Percentiles rank a stretch among this genome's conserved stretches.
phyloP scores from a whole-genome alignment of 257 asterid species.

The Salvia rosmarinus region DNA sequence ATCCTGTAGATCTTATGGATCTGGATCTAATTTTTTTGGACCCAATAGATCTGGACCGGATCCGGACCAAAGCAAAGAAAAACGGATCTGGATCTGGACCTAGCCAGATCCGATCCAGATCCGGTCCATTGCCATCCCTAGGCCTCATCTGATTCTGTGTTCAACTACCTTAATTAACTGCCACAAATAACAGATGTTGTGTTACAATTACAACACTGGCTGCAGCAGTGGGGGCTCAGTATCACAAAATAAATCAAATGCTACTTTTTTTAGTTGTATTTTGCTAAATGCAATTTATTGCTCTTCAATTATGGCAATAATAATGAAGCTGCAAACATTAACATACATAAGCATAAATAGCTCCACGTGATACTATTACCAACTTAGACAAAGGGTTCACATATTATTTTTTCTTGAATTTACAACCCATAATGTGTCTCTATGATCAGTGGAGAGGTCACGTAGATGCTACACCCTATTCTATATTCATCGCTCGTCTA shows the following conservation, averaged over 20 bases:
- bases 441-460: too few relatives aligned
- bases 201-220: not conserved
- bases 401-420: not conserved
- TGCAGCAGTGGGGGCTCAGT: slow-evolving; percentile 23
- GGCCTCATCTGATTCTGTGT: not conserved
- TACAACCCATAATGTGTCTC: not conserved
- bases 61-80: too few relatives aligned
- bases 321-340: slow-evolving; percentile 24
- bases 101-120: too few relatives aligned
- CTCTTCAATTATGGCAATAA: slow-evolving; percentile 26
- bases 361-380: slow-evolving; percentile 18
- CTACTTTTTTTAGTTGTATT: slow-evolving; percentile 13
- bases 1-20: too few relatives aligned
- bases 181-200: slow-evolving; percentile 34
- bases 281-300: slow-evolving; percentile 4
- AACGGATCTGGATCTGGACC: too few relatives aligned
- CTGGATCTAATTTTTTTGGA: too few relatives aligned
- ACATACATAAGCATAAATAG: slow-evolving; percentile 14
- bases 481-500: not conserved
- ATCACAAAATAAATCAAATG: not conserved
- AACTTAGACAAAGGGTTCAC: slow-evolving; percentile 28
- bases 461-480: not conserved
- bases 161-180: slow-evolving; percentile 37
- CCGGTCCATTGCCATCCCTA: not conserved
- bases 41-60: too few relatives aligned